phyloP scores from a whole-genome alignment of 352 stramenopile species.

The Phytophthora pseudosyringae region DNA sequence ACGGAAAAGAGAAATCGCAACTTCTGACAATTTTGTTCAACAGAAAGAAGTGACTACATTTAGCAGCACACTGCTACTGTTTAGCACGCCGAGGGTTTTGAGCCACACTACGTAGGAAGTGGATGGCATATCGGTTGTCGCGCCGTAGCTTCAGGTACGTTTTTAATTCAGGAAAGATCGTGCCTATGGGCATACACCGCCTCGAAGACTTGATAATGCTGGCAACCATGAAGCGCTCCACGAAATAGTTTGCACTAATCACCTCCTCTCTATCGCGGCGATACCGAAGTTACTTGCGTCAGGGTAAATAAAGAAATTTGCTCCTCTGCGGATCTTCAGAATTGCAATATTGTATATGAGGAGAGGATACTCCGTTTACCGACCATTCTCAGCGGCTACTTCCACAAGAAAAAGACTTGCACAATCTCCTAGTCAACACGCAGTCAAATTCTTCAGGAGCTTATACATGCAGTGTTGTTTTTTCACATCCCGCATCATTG shows the following conservation, averaged over 20 bases:
- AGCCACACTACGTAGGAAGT: not conserved
- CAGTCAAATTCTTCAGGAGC: not conserved
- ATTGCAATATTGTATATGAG: no score
- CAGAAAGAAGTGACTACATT: not conserved
- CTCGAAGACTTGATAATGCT: not conserved
- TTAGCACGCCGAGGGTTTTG: not conserved
- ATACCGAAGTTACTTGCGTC: no score
- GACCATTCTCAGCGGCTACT: not conserved
- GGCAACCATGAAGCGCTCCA: not conserved
- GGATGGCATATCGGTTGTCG: not conserved
- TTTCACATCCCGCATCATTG: not conserved
- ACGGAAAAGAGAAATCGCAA: not conserved
- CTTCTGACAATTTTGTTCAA: slow-evolving; percentile 5
- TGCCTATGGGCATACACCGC: not conserved
- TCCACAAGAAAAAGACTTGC: not conserved
- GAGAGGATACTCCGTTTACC: no score
- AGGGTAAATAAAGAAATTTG: no score
- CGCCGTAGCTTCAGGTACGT: not conserved
- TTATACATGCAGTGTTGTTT: not conserved
- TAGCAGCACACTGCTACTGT: no score
- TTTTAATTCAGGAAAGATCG: not conserved
- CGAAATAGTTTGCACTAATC: not conserved
- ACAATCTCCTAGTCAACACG: not conserved
- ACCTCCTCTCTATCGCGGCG: not conserved
- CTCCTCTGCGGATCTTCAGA: no score